phyloP scores from a whole-genome alignment of 116 monocot species.

The Papilionanthe hybrid region DNA sequence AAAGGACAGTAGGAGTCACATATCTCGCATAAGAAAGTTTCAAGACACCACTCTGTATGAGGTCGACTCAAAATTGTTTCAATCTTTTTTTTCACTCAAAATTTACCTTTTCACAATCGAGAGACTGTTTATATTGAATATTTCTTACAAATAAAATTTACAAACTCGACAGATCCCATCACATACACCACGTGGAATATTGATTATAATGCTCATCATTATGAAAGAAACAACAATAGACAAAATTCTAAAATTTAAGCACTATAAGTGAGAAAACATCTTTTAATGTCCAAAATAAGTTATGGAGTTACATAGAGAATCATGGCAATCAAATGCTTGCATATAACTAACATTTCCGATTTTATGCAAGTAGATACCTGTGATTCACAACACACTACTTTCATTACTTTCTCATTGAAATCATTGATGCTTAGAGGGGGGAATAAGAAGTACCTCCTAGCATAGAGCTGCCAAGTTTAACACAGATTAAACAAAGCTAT shows the following conservation, averaged over 20 bases:
- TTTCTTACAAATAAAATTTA: neutral
- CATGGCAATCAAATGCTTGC: neutral
- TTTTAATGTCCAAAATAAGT: neutral
- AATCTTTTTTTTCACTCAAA: too few species aligned
- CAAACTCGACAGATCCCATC: neutral
- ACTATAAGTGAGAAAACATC: neutral
- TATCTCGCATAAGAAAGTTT: neutral
- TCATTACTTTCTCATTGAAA: constrained; percentile 89
- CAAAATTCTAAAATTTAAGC: neutral
- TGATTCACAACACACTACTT: constrained; percentile 93
- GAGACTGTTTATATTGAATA: neutral
- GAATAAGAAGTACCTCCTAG: constrained; percentile 87
- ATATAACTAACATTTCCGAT: neutral
- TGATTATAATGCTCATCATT: neutral
- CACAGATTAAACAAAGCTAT: constrained; percentile 6
- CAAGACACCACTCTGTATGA: neutral
- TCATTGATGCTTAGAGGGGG: constrained; percentile 83
- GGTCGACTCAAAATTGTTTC: neutral
- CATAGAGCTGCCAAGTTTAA: constrained; percentile 69
- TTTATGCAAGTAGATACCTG: constrained; percentile 55
- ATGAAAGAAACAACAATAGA: neutral
- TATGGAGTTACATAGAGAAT: neutral
- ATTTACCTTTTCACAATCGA: too few species aligned
- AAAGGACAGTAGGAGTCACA: neutral
- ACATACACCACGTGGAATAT: neutral